Evolutionary conservation across 2,329 filamentous ascomycete species (phyloP), one percentile per base, ranked within the genome.

Genomic region (Clonostachys solani): DNA sequence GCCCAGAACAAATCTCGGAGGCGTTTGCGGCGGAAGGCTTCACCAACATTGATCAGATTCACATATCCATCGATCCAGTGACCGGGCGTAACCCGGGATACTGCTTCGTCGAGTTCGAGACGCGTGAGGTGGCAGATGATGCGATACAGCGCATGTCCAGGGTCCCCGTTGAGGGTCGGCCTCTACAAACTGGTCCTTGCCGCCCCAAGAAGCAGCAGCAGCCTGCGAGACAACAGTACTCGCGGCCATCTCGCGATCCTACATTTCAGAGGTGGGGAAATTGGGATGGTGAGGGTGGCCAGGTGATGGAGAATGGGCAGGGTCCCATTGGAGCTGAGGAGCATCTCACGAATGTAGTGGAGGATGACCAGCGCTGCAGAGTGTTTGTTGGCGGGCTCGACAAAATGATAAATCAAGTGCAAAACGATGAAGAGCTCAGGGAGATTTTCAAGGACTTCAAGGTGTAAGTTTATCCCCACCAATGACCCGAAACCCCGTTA

Each of bases 71-170:
- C 46, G 84, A 89, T 56, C 78, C 83, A 2, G 80, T 86, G 61
- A 85, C 78, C 33, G 80, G 77, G 38, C 74, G 84, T 41, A 89
- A 89, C 60, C 84, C 84, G 1, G 85, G 83, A 36, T 87, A 88
- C 66, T 89, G 85, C 67, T 89, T 90, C 55, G 79, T 49, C 34
- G 48, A 49, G 36, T 45, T 49, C 5, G 16, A 23, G 12, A 36
- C 41, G 17, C 37, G 38, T 13, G 48, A 46, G 38, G 45, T 36
- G 45, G 48, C 50, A 19, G 43, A 45, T 19, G 40, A 35, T 13
- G 50, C 47, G 23, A 45, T 47, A 13, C 36, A 36, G 33, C 36
- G 16, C 15, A 44, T 51, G 33, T n/a, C 40, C 16, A 45, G 48
- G 5, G 69, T 68, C 17, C 65, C 72, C 12, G 67, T 89, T 33